Conservation (phyloP, 345 rosid genomes). For the Alliaria petiolata region DNA sequence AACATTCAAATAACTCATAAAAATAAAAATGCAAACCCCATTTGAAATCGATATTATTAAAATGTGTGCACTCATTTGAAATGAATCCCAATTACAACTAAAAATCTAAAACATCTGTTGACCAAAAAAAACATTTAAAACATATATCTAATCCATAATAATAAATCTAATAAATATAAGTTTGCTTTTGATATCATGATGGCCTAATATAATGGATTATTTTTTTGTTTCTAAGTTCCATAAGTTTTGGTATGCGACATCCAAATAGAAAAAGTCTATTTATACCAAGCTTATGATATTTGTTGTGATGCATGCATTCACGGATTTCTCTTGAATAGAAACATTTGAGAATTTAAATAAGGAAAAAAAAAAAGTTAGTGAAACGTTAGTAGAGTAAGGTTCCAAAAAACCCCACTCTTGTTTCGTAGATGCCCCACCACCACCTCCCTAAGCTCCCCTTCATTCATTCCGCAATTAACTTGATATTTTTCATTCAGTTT, state of each 20-base stretch:
- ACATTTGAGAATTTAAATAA: background rate
- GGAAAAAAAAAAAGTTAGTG: background rate
- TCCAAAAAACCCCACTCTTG: conserved; percentile 26
- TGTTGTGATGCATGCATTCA: conserved; percentile 7
- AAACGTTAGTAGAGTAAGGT: conserved; percentile 27
- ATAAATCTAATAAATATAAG: too few relatives aligned
- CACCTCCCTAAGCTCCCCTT: background rate
- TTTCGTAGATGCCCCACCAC: conserved; percentile 28
- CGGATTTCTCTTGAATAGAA: conserved; percentile 4
- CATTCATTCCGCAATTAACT: conserved; percentile 10
- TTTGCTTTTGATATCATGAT: background rate
- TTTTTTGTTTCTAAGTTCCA: background rate
- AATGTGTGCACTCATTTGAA: too few relatives aligned
- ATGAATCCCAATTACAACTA: too few relatives aligned
- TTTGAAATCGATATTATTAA: too few relatives aligned
- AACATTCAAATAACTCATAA: too few relatives aligned
- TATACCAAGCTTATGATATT: background rate
- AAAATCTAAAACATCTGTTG: too few relatives aligned
- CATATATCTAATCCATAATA: too few relatives aligned
- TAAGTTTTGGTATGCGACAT: background rate
- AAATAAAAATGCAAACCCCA: too few relatives aligned
- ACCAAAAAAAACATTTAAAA: too few relatives aligned
- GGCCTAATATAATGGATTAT: background rate
- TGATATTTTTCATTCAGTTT: background rate
- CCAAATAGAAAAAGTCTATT: background rate